Base-by-base conservation (phyloP, 2,329 filamentous ascomycete species). In the Onygenales sp. region DNA sequence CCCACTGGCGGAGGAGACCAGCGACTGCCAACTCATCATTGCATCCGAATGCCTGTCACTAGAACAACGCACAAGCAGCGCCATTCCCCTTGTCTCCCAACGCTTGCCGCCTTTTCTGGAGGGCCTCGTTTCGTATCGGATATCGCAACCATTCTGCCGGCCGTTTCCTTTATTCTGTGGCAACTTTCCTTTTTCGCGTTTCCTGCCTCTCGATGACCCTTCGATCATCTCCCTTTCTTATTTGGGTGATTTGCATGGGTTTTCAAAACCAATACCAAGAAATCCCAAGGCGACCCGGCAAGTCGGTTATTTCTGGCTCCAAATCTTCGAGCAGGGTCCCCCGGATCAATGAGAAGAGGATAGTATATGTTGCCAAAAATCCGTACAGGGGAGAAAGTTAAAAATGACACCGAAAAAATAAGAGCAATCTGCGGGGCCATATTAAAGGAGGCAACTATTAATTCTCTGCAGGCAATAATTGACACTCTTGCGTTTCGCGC, bases 21-120 rank as follows among this genome's bases (percentile, higher is more conserved):
- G 74, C 73, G 79, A 81, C 71, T 86, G 84, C 82, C 84, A 87
- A 81, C 84, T 83, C 84, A 87, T 86, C 83, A 82, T 71, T 86
- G 83, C 84, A 84, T 87, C 77, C 78, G 42, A 75, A 67, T 66
- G 64, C 65, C 66, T 69, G 66, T 65, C 62, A 59, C 62, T 58
- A 57, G 57, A 61, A 59, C 59, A 58, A 55, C 54, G 55, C 57
- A 58, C 54, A 51, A 31, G 32, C 48, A 32, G 36, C 32, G 43
- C 45, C 44, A 47, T 35, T 48, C 49, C 35, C 45, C 17, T 48
- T 48, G 33, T 35, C 35, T 47, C 45, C 13, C 36, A 48, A 27
- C 21, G 21, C 21, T 27, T 33, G 39, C 31, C 21, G 14, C 9
- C 17, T 13, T 49, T 39, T 49, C 5, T 27, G 21, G 21, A 27